Conservation (phyloP, 495 filamentous ascomycete species). For the Penicillium dipodomyicola region DNA sequence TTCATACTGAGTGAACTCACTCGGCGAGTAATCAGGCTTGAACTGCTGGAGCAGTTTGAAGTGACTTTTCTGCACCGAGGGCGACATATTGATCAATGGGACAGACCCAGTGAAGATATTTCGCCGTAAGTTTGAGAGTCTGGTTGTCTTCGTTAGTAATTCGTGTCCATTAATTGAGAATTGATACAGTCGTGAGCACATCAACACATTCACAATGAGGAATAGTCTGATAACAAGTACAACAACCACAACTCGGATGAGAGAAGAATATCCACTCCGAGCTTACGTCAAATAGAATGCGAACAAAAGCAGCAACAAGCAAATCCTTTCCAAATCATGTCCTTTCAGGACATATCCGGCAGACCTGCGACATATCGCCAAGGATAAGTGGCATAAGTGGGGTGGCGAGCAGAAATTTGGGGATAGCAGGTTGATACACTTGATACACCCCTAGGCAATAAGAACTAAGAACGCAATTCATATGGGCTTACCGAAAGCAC, state of each 20-base stretch:
- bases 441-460: constrained; percentile 6
- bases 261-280: background rate
- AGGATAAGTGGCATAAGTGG: constrained; percentile 19
- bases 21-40: constrained; percentile 81
- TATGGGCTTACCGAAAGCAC: constrained; percentile 35
- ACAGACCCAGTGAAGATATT: constrained; percentile 23
- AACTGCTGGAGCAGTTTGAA: constrained; percentile 86
- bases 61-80: constrained; percentile 41
- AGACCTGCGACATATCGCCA: constrained; percentile 6
- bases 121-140: constrained; percentile 25
- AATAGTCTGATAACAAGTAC: constrained; percentile 4
- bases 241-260: constrained; percentile 1
- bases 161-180: background rate
- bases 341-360: constrained; percentile 11
- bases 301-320: constrained; percentile 4
- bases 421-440: constrained; percentile 2
- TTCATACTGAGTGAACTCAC: constrained; percentile 83
- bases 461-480: background rate
- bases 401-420: constrained; percentile 21
- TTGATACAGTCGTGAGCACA: background rate
- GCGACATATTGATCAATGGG: constrained; percentile 41
- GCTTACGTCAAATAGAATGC: background rate
- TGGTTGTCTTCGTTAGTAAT: constrained; percentile 17
- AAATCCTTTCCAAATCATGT: background rate
- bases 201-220: background rate